Percentiles rank a stretch among this genome's conserved stretches.
Conservation (phyloP, 2,329 filamentous ascomycete genomes). For the Aspergillus fructus region DNA sequence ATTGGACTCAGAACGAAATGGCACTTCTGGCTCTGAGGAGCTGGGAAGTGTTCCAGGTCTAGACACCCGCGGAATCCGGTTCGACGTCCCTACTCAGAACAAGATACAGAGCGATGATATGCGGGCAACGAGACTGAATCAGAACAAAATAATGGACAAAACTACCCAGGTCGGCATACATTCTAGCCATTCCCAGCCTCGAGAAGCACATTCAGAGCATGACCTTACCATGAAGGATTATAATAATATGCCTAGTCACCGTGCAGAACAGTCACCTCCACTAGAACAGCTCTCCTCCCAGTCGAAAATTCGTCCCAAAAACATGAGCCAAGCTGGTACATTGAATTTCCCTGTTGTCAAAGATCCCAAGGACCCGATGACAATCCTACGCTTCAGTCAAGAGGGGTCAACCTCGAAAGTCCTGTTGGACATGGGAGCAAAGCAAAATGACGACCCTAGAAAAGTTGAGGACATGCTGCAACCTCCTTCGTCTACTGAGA, state of each 20-base stretch:
- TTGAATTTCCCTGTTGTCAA: conserved; percentile 76
- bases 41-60: not conserved
- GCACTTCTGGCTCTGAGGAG: not conserved
- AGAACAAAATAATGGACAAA: not conserved
- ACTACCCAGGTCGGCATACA: not conserved
- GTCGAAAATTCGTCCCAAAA: conserved; percentile 26
- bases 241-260: conserved; percentile 10
- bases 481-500: conserved; percentile 21
- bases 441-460: conserved; percentile 9
- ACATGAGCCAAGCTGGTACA: conserved; percentile 40
- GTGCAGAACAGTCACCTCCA: conserved; percentile 14
- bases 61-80: not conserved
- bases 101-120: not conserved
- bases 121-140: conserved; percentile 12
- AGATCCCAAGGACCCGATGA: conserved; percentile 66
- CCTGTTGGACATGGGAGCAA: conserved; percentile 17
- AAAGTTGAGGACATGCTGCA: conserved; percentile 17
- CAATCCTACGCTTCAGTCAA: conserved; percentile 66
- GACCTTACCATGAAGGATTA: not conserved
- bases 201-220: not conserved
- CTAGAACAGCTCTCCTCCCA: conserved; percentile 23
- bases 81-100: not conserved
- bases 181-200: not conserved
- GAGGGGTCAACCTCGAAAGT: conserved; percentile 54
- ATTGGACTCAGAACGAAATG: not conserved